A percentile compares a stretch with the other conserved stretches of the same genome.
Conservation (phyloP, 148 eudicot genomes). For the Polygonum maritimum region DNA sequence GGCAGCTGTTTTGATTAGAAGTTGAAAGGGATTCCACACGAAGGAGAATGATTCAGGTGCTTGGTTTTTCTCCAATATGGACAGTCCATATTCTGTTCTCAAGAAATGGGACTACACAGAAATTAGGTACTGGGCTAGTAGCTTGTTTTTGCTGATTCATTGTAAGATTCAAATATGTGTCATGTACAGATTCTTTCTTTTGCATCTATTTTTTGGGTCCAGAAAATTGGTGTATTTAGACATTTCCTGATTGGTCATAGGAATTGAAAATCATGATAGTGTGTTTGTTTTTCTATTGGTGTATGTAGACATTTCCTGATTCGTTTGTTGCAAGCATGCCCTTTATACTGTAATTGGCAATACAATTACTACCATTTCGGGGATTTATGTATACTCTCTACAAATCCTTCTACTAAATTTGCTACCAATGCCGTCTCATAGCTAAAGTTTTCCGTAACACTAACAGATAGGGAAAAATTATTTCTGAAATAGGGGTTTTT, state of each 20-base stretch:
- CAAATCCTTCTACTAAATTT: no score
- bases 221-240: neutral
- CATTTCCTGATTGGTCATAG: neutral
- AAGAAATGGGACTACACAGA: no score
- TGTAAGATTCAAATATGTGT: neutral
- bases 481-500: no score
- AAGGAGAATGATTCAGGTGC: neutral
- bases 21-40: neutral
- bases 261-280: neutral
- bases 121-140: no score
- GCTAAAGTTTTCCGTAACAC: no score
- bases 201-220: neutral
- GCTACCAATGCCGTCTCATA: no score
- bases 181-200: neutral
- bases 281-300: neutral
- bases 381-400: no score
- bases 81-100: neutral
- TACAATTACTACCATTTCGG: no score
- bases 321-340: neutral
- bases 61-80: neutral
- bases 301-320: no score
- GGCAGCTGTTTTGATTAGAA: neutral
- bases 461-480: no score
- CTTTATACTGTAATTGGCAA: neutral
- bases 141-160: no score